A percentile compares a stretch with the other conserved stretches of the same genome.
phyloP scores from a whole-genome alignment of 2,329 filamentous ascomycete species.

The Pseudocercospora fijiensis region DNA sequence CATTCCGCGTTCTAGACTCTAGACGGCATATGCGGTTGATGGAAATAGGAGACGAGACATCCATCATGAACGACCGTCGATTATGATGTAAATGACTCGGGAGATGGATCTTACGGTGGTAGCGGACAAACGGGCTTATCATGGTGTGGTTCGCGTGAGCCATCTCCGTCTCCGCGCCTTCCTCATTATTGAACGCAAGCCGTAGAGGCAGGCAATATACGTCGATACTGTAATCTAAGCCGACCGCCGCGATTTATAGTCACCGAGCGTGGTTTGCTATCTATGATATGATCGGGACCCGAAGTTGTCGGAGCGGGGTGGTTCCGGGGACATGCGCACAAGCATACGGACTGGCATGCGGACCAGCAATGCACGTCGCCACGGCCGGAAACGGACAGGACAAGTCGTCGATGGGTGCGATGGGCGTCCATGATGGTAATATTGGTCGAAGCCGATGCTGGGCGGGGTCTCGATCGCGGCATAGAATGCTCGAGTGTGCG shows the following conservation, averaged over 20 bases:
- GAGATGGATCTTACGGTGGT: neutral
- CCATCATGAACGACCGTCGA: neutral
- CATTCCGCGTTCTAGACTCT: neutral
- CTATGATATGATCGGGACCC: no score
- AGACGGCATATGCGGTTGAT: neutral
- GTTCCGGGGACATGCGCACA: neutral
- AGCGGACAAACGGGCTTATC: neutral
- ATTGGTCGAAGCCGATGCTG: neutral
- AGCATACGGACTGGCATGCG: neutral
- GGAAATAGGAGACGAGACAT: neutral
- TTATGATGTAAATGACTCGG: neutral
- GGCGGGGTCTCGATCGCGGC: neutral
- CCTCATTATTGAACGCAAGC: no score
- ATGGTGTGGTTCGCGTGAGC: neutral
- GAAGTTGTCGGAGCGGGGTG: no score
- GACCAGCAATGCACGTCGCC: neutral
- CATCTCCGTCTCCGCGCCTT: no score
- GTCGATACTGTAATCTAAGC: no score
- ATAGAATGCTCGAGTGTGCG: neutral
- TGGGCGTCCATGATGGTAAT: neutral
- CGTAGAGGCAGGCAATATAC: no score
- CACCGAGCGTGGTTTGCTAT: no score
- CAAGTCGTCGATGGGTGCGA: neutral
- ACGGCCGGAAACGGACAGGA: neutral
- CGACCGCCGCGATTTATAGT: no score